Percentiles rank a stretch among this genome's conserved stretches.
Evolutionary conservation across 331 rosid genomes (phyloP).

Genomic region (Spiraea crenata): DNA sequence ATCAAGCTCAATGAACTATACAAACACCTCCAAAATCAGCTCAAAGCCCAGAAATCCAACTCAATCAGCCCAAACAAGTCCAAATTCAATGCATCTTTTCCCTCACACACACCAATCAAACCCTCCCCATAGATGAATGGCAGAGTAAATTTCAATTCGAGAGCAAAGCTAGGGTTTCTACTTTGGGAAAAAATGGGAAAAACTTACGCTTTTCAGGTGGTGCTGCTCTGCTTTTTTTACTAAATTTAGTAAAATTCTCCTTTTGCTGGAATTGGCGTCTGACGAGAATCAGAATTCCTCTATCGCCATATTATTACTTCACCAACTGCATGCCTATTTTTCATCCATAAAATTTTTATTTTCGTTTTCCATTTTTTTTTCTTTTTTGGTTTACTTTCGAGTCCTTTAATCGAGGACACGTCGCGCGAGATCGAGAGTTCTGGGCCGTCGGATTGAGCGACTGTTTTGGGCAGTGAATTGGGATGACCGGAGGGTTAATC

Average conservation of each 20-base stretch:
- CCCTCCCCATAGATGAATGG: background rate
- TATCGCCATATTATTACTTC: background rate
- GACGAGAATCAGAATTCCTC: background rate
- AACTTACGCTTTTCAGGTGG: conserved; percentile 16
- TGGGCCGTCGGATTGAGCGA: background rate
- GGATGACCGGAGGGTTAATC: conserved; percentile 24
- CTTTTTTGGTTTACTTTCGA: background rate
- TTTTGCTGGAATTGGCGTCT: background rate
- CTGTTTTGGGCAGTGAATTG: conserved; percentile 17
- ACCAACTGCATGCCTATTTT: conserved; percentile 8
- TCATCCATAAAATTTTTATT: background rate
- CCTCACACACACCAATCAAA: background rate
- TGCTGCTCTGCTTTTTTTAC: background rate
- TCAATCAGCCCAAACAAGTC: background rate
- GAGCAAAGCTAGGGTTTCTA: conserved; percentile 33
- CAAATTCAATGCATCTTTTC: background rate
- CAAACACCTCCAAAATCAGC: background rate
- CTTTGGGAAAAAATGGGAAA: background rate
- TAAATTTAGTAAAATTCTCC: background rate
- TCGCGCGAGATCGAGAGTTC: conserved; percentile 1
- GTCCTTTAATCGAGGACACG: background rate
- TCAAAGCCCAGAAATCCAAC: conserved; percentile 12
- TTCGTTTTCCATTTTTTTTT: background rate
- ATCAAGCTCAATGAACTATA: conserved; percentile 5
- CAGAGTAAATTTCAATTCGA: background rate